These are phyloP conservation scores for Purpureocillium takamizusanense DNA, from an alignment of 2,329 filamentous ascomycete genomes.

Conservation along the genomic window DNA sequence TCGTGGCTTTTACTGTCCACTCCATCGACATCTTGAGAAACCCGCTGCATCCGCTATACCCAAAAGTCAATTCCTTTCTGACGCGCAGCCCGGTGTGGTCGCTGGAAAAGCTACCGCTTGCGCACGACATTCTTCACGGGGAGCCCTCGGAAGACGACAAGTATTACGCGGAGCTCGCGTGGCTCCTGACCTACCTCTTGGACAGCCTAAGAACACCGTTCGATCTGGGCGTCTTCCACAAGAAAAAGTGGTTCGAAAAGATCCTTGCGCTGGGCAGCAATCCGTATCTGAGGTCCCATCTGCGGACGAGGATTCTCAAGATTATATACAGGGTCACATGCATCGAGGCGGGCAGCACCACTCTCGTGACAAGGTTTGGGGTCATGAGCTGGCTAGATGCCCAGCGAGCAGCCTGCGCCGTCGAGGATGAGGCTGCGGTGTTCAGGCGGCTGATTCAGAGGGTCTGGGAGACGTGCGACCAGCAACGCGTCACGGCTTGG, in stretches of 20 bases:
- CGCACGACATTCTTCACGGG: slow-evolving; percentile 50
- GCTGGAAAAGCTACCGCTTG: slow-evolving; percentile 62
- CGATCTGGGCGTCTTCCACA: slow-evolving; percentile 54
- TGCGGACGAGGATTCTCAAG: slow-evolving; percentile 49
- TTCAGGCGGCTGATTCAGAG: slow-evolving; percentile 46
- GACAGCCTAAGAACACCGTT: slow-evolving; percentile 51
- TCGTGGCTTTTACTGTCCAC: slow-evolving; percentile 66
- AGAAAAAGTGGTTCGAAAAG: slow-evolving; percentile 63
- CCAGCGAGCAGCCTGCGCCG: slow-evolving; percentile 37
- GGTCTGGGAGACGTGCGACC: slow-evolving; percentile 58
- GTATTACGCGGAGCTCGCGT: slow-evolving; percentile 63
- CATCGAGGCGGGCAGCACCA: slow-evolving; percentile 66
- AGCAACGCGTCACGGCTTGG: slow-evolving; percentile 57
- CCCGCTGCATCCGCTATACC: slow-evolving; percentile 75
- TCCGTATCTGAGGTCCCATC: slow-evolving; percentile 48
- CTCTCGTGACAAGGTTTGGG: slow-evolving; percentile 69
- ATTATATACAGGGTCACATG: slow-evolving; percentile 60
- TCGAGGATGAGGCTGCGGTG: slow-evolving; percentile 34
- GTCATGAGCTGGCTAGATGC: slow-evolving; percentile 66
- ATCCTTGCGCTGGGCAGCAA: slow-evolving; percentile 61
- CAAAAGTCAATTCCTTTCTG: slow-evolving; percentile 78
- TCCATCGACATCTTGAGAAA: slow-evolving; percentile 62
- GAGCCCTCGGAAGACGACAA: slow-evolving; percentile 64
- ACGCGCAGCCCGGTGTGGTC: slow-evolving; percentile 72
- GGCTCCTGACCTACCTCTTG: slow-evolving; percentile 64